Conservation (phyloP, 352 stramenopile genomes). For the Phytophthora fragariae region DNA sequence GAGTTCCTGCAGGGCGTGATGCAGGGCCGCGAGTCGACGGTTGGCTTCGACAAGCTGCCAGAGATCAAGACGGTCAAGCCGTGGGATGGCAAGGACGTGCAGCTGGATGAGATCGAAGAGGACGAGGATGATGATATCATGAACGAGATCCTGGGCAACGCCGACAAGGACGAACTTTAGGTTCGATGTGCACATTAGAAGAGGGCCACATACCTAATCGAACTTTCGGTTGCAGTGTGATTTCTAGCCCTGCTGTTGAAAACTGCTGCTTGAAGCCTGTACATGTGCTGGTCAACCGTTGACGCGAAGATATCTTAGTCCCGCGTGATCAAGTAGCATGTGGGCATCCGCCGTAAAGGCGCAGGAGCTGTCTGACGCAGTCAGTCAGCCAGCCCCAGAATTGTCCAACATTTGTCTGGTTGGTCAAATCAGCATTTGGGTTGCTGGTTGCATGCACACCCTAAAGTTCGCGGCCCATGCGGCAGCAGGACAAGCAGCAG, state of each 20-base stretch:
- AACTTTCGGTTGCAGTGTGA: conserved; percentile 17
- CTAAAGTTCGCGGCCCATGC: no score
- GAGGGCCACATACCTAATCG: conserved; percentile 22
- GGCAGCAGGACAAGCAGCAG: no score
- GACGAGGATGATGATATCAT: conserved; percentile 90
- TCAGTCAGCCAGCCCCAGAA: background rate
- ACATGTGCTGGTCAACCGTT: background rate
- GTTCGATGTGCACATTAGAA: conserved; percentile 21
- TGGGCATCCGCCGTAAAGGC: background rate
- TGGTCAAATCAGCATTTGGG: no score
- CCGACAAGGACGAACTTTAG: conserved; percentile 86
- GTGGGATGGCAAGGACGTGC: conserved; percentile 87
- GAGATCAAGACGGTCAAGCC: conserved; percentile 66
- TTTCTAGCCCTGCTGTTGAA: background rate
- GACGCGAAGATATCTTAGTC: background rate
- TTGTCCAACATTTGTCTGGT: background rate
- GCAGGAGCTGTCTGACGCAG: background rate
- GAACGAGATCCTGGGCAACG: conserved; percentile 79
- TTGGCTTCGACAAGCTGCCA: conserved; percentile 68
- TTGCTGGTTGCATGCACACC: no score
- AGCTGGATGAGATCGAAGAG: conserved; percentile 76
- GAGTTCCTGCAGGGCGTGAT: conserved; percentile 81
- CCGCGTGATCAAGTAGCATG: background rate
- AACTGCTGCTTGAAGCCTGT: background rate
- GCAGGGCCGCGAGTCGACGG: conserved; percentile 70